phyloP scores from a whole-genome alignment of 352 stramenopile genomes.

The Phytophthora fragariaefolia region DNA sequence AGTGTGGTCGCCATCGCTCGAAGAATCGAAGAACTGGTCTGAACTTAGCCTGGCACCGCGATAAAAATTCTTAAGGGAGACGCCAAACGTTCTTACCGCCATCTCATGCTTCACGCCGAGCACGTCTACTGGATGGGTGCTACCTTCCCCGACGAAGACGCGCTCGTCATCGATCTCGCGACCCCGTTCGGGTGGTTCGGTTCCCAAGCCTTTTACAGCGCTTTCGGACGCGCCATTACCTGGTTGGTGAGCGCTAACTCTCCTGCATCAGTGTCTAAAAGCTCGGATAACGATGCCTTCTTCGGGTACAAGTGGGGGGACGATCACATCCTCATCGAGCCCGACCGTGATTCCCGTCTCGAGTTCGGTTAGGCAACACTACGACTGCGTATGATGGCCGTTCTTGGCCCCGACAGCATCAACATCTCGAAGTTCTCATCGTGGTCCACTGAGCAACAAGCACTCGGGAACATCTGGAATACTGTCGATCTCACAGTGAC shows the following conservation, averaged over 20 bases:
- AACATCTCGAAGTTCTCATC: slow-evolving; percentile 40
- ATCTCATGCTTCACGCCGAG: slow-evolving; percentile 14
- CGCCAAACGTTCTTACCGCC: slow-evolving; percentile 24
- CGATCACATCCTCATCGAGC: slow-evolving; percentile 43
- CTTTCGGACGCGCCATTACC: slow-evolving; percentile 19
- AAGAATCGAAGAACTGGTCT: slow-evolving; percentile 4
- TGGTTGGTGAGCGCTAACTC: slow-evolving; percentile 22
- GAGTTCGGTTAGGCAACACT: slow-evolving; percentile 18
- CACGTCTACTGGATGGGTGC: slow-evolving; percentile 25
- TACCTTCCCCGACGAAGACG: slow-evolving; percentile 10
- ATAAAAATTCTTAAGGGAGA: slow-evolving; percentile 24
- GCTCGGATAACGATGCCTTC: slow-evolving; percentile 14
- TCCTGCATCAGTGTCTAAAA: slow-evolving; percentile 13
- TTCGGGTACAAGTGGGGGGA: slow-evolving; percentile 39
- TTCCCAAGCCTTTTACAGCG: slow-evolving; percentile 16
- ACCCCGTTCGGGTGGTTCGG: slow-evolving; percentile 28
- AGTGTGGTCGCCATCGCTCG: slow-evolving; percentile 8
- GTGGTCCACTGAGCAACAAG: slow-evolving; percentile 18
- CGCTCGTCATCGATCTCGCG: slow-evolving; percentile 20
- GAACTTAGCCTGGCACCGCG: not conserved
- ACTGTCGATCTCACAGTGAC: slow-evolving; percentile 13
- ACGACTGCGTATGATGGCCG: slow-evolving; percentile 26
- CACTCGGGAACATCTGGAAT: slow-evolving; percentile 21
- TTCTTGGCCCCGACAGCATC: slow-evolving; percentile 24
- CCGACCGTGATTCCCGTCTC: not conserved